phyloP scores from a whole-genome alignment of 345 rosid species.

The Gossypium stocksii region DNA sequence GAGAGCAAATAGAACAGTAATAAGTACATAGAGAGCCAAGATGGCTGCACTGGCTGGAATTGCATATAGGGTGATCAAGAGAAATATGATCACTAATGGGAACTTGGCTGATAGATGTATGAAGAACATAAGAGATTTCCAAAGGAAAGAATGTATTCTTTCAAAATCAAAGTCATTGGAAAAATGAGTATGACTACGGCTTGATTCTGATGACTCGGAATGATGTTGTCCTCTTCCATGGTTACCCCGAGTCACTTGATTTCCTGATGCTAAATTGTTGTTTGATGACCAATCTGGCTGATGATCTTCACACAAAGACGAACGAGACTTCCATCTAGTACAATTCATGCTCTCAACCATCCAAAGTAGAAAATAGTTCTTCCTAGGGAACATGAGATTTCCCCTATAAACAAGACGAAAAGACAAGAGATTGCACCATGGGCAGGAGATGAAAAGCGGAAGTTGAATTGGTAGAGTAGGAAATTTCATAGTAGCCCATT shows the following conservation, averaged over 20 bases:
- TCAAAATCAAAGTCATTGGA: slow-evolving; percentile 33
- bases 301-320: slow-evolving; percentile 34
- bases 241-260: slow-evolving; percentile 27
- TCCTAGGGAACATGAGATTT: slow-evolving; percentile 67
- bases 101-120: slow-evolving; percentile 79
- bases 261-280: slow-evolving; percentile 27
- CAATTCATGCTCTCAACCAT: slow-evolving; percentile 93
- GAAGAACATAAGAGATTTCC: slow-evolving; percentile 66
- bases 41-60: slow-evolving; percentile 89
- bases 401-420: slow-evolving; percentile 73
- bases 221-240: slow-evolving; percentile 39
- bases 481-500: slow-evolving; percentile 66
- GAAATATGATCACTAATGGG: slow-evolving; percentile 80
- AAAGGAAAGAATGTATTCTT: slow-evolving; percentile 46
- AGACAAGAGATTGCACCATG: slow-evolving; percentile 85
- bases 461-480: slow-evolving; percentile 78
- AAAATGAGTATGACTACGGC: slow-evolving; percentile 15
- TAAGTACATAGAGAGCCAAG: slow-evolving; percentile 65
- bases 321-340: slow-evolving; percentile 45
- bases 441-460: slow-evolving; percentile 84
- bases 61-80: slow-evolving; percentile 70
- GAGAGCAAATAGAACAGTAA: slow-evolving; percentile 70
- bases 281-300: slow-evolving; percentile 33
- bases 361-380: slow-evolving; percentile 89
- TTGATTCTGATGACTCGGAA: slow-evolving; percentile 32